Base-by-base conservation (phyloP, 768 basidiomycete species). In the Austroboletus eburneus region DNA sequence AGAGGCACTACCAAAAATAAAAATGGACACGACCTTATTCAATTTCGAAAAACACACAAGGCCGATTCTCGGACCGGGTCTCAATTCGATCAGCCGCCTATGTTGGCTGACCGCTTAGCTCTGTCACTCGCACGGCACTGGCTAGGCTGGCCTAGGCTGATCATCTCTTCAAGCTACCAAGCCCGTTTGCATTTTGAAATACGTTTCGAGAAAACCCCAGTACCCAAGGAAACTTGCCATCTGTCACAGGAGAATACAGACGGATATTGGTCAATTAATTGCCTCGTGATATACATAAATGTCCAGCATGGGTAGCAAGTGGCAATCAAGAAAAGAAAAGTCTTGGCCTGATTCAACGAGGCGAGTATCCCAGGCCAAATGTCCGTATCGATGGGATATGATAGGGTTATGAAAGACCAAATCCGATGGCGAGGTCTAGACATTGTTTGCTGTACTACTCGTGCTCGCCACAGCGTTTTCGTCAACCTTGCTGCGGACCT, bases 401-500 rank as follows among this genome's bases (percentile, higher is more conserved):
- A n/a, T n/a, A n/a, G n/a, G 27, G 27, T 6, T 27, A 27, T 27
- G 12, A 5, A 27, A 27, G 27, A 27, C 27, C 5, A 27, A 27
- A 35, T 9, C 25, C 37, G 30, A 45, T 9, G 10, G 9, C 20
- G 24, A 47, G 21, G 39, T 18, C 48, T 55, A 62, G 43, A 53
- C 45, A 6, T 48, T 39, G 36, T 52, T 57, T 29, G 43, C 51
- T 24, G 62, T 42, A 56, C 29, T 49, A 24, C 53, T 58, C 43
- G 54, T 43, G 36, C 57, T 59, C 32, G 56, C 57, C 16, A 56
- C 56, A 40, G 64, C 43, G 39, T 62, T 57, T 13, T 67, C 65
- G 51, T 73, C 69, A 45, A 62, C 64, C 51, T 66, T 66, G 52
- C 60, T 76, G 54, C 79, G 77, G 32, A 75, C 69, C 50, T 78